phyloP scores from a whole-genome alignment of 371 early-diverging fungal genomes.

The Mucor irregularis region DNA sequence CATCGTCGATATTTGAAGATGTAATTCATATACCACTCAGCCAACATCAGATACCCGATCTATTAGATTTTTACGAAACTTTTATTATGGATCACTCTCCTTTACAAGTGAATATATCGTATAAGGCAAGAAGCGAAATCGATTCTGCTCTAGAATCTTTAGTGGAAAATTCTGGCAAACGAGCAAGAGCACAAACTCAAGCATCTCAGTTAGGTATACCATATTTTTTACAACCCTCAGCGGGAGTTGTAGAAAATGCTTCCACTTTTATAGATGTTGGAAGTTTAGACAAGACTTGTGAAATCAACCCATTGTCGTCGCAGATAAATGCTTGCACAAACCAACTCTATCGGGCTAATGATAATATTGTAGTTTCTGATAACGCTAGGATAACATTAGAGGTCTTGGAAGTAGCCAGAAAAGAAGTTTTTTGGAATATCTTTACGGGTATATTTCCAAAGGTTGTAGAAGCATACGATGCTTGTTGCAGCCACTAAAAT shows the following conservation, averaged over 20 bases:
- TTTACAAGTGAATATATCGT: slow-evolving; percentile 41
- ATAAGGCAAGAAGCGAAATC: slow-evolving; percentile 20
- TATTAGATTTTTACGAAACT: slow-evolving; percentile 34
- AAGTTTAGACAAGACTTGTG: neutral
- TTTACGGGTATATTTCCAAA: slow-evolving; percentile 42
- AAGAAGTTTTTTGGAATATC: slow-evolving; percentile 50
- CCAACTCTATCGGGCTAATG: too few species aligned
- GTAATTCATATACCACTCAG: neutral
- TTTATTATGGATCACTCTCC: slow-evolving; percentile 37
- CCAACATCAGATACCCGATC: neutral
- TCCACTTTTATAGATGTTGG: too few species aligned
- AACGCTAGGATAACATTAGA: slow-evolving; percentile 1
- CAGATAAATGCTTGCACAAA: too few species aligned
- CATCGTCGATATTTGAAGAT: neutral
- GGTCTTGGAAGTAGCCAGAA: slow-evolving; percentile 31
- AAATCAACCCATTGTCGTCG: too few species aligned
- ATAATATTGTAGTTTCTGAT: too few species aligned
- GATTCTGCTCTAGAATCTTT: slow-evolving; percentile 1
- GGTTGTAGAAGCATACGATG: slow-evolving; percentile 21
- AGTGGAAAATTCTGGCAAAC: neutral
- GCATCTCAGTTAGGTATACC: neutral
- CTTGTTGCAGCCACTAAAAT: too few species aligned
- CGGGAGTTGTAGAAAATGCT: too few species aligned
- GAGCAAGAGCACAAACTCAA: neutral
- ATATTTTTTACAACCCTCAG: neutral